Evolutionary conservation across 1,284 basidiomycete genomes (phyloP), one percentile per base, ranked within the genome.

Genomic region (Tremellales sp.): DNA sequence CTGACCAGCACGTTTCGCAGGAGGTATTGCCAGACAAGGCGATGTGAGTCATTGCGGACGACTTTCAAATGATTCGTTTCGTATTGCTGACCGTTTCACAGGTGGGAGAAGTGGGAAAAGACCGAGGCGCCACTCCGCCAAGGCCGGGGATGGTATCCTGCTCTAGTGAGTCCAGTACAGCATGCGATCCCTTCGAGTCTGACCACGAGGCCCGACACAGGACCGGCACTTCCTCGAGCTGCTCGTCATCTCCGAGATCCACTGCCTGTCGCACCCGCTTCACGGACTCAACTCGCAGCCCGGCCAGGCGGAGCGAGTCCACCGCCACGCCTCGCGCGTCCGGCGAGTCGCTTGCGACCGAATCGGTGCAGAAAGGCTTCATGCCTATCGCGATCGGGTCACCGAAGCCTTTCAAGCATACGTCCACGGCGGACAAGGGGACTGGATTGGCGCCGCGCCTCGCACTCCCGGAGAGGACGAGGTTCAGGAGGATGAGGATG

Each of bases 181-280:
- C n/a, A n/a, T n/a, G n/a, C n/a, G 37, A 41, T 42, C 45, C n/a
- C 22, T 34, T 33, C 10, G 8, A 39, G 29, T 10, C 16, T 12
- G 9, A 39, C 5, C 18, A 24, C 22, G 14, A 19, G 5, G 5
- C 3, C 40, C 10, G 8, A 42, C 8, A 26, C 42, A 65, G 62
- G 68, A 70, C 50, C 63, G 65, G 2, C 65, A 66, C 43, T 70
- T 70, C 36, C 60, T 70, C 18, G 66, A 70, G 50, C 60, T 70
- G 18, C 56, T 70, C 8, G 68, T 70, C 25, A 62, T 63, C 12
- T 66, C 65, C 16, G 68, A 70, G 45, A 70, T 70, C 43, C 57
- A 62, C 39, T 59, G 58, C 44, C 58, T 68, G 18, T 58, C 68
- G 3, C 50, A 64, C 39, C 62, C 66, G 4, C 53, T 66, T 14